Conservation (phyloP, 1,139 yeast species). For the Zygosaccharomyces sapae region DNA sequence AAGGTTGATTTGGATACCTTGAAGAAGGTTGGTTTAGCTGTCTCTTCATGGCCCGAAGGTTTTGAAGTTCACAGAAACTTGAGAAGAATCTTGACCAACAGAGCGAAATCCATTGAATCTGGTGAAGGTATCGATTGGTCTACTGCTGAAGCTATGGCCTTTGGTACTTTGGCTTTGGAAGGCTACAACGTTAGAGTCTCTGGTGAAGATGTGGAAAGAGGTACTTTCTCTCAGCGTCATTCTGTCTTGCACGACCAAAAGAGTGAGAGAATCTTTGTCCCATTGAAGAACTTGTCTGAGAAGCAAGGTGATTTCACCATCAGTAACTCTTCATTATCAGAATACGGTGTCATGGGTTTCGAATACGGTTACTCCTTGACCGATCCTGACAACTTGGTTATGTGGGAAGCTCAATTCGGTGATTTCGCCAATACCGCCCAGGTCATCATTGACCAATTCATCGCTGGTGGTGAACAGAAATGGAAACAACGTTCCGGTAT, state of each 20-base stretch:
- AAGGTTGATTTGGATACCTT: constrained; percentile 71
- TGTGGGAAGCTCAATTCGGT: constrained; percentile 99
- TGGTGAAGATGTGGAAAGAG: constrained; percentile 99
- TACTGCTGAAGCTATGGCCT: constrained; percentile 98
- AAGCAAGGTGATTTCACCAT: constrained; percentile 85
- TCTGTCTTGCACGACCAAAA: constrained; percentile 96
- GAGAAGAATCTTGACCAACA: constrained; percentile 84
- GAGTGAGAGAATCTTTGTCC: constrained; percentile 76
- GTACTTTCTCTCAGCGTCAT: constrained; percentile 99
- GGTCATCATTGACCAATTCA: constrained; percentile 93
- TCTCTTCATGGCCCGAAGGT: constrained; percentile 82
- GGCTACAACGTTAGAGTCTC: constrained; percentile 97
- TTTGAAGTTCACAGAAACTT: constrained; percentile 92
- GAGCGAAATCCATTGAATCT: constrained; percentile 79
- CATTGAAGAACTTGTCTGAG: constrained; percentile 72
- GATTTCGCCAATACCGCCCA: constrained; percentile 99
- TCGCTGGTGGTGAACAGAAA: constrained; percentile 94
- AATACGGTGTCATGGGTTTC: constrained; percentile 98
- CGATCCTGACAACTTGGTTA: constrained; percentile 92
- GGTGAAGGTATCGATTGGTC: constrained; percentile 99
- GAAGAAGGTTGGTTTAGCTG: constrained; percentile 71
- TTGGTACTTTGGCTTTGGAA: constrained; percentile 85
- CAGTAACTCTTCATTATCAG: constrained; percentile 92
- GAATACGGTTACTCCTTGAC: constrained; percentile 98
- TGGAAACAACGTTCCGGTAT: constrained; percentile 99